Evolutionary conservation across 2,329 filamentous ascomycete genomes (phyloP).

Genomic region (Epichloe sp.): DNA sequence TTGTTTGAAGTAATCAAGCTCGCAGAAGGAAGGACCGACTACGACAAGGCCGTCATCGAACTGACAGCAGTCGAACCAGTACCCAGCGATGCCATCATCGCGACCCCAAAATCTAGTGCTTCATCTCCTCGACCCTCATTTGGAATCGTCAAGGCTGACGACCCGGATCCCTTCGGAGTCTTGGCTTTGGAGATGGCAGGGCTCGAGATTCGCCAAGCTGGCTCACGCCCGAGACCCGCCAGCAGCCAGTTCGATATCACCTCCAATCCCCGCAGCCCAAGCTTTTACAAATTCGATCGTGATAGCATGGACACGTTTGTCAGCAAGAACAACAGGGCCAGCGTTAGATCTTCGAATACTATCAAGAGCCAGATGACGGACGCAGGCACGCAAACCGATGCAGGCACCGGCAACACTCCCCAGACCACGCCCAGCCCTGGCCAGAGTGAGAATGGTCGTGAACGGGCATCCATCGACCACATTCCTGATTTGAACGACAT

Average conservation of each 20-base stretch:
- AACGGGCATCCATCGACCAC: constrained; percentile 27
- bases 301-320: constrained; percentile 56
- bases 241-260: constrained; percentile 76
- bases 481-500: constrained; percentile 12
- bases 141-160: constrained; percentile 64
- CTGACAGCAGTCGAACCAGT: constrained; percentile 51
- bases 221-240: constrained; percentile 51
- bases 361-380: constrained; percentile 60
- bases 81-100: constrained; percentile 58
- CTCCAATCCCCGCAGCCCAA: constrained; percentile 62
- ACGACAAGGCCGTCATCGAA: constrained; percentile 55
- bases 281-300: constrained; percentile 44
- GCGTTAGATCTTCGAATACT: constrained; percentile 60
- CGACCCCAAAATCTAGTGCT: constrained; percentile 27
- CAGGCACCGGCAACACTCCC: constrained; percentile 30
- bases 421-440: constrained; percentile 41
- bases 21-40: constrained; percentile 69
- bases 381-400: constrained; percentile 49
- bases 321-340: constrained; percentile 52
- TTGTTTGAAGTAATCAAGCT: constrained; percentile 77
- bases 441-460: constrained; percentile 38
- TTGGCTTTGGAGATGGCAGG: constrained; percentile 83
- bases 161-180: constrained; percentile 87
- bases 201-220: constrained; percentile 82
- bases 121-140: constrained; percentile 41